Evolutionary conservation across 148 eudicot genomes (phyloP).

Genomic region (Chenopodium album): DNA sequence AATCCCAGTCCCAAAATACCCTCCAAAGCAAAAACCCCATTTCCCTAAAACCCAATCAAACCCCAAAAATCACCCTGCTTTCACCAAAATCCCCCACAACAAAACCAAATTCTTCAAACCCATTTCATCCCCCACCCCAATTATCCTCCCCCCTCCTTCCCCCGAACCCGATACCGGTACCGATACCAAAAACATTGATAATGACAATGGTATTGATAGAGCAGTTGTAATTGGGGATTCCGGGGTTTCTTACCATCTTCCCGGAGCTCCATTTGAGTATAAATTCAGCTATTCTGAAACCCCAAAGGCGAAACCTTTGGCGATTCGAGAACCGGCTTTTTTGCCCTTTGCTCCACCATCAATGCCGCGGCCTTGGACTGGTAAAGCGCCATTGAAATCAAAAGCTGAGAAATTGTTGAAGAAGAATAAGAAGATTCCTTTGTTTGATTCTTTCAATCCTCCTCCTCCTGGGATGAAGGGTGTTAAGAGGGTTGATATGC

Average conservation of each 20-base stretch:
- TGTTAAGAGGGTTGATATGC: constrained; percentile 50
- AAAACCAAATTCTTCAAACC: constrained; percentile 72
- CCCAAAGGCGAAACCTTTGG: constrained; percentile 71
- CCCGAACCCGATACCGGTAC: not conserved
- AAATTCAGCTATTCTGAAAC: constrained; percentile 91
- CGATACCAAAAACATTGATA: not conserved
- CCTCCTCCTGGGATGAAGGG: constrained; percentile 21
- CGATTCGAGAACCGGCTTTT: constrained; percentile 82
- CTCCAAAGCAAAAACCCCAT: constrained; percentile 31
- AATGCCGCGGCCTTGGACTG: constrained; percentile 96
- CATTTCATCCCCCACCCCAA: constrained; percentile 35
- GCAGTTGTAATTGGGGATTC: constrained; percentile 59
- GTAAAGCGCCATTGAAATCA: constrained; percentile 76
- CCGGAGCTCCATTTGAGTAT: constrained; percentile 90
- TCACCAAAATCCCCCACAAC: constrained; percentile 54
- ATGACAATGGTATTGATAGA: constrained; percentile 26
- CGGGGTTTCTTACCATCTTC: constrained; percentile 78
- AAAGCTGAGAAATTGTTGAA: constrained; percentile 37
- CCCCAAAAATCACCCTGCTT: constrained; percentile 33
- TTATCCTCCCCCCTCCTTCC: constrained; percentile 23
- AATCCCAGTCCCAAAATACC: constrained; percentile 68
- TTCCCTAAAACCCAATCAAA: constrained; percentile 23
- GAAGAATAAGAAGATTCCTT: constrained; percentile 49
- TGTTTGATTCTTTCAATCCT: constrained; percentile 51
- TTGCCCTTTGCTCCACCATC: constrained; percentile 88